Conservation (phyloP, 306 rosid genomes). For the Clitoria ternatea region DNA sequence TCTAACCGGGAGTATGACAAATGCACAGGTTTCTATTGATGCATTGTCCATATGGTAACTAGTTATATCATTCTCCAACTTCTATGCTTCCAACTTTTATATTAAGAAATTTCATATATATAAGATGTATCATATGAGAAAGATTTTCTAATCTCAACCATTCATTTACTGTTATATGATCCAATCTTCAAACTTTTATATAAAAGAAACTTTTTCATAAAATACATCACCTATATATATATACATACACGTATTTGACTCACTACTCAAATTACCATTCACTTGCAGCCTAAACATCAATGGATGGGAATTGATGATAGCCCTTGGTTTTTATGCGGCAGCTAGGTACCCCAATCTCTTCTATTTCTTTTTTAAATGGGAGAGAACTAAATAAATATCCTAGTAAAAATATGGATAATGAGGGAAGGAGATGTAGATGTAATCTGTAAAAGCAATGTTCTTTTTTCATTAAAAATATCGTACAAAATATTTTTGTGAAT, state of each 20-base stretch:
- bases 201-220: no score
- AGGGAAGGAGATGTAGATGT: neutral
- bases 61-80: neutral
- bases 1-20: conserved; percentile 34
- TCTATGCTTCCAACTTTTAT: neutral
- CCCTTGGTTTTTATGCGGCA: conserved; percentile 43
- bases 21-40: conserved; percentile 36
- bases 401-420: neutral
- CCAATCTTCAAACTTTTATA: no score
- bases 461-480: neutral
- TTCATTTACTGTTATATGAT: no score
- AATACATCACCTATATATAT: no score
- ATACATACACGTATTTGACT: no score
- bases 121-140: no score
- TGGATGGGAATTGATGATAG: conserved; percentile 52
- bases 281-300: conserved; percentile 40
- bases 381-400: neutral
- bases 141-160: no score
- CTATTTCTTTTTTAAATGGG: neutral
- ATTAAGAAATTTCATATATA: neutral
- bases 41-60: conserved; percentile 49
- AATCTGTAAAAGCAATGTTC: neutral
- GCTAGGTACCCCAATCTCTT: conserved; percentile 29
- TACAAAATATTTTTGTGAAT: no score
- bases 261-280: no score